Conservation (phyloP, 805 yeast species). For the Jamesozyma jinghongensis region DNA sequence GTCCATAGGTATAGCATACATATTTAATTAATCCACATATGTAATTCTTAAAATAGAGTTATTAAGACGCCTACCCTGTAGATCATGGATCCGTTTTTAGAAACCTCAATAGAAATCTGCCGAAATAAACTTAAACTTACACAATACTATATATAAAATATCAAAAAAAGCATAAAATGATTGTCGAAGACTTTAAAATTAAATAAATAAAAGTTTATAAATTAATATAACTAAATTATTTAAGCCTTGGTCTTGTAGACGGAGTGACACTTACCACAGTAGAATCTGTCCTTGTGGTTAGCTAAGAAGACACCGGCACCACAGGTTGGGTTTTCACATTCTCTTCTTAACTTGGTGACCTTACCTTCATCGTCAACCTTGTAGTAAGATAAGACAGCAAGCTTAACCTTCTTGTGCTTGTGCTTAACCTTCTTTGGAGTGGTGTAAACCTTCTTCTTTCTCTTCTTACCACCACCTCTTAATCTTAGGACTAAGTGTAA, state of each 20-base stretch:
- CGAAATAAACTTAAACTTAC: too few species aligned
- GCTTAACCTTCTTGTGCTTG: constrained; percentile 99
- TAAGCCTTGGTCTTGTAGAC: constrained; percentile 54
- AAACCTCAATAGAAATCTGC: too few species aligned
- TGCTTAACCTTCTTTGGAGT: constrained; percentile 99
- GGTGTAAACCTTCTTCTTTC: constrained; percentile 99
- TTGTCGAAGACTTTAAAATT: constrained; percentile 6
- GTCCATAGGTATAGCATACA: too few species aligned
- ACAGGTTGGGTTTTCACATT: constrained; percentile 89
- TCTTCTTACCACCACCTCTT: constrained; percentile 99
- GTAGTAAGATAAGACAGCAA: constrained; percentile 99
- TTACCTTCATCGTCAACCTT: constrained; percentile 98
- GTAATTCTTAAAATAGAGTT: too few species aligned
- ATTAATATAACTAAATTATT: constrained; percentile 5
- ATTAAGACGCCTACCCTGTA: too few species aligned
- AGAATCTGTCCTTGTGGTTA: constrained; percentile 95
- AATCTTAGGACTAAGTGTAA: constrained; percentile 93
- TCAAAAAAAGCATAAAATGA: background rate
- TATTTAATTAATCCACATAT: background rate
- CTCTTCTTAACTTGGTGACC: constrained; percentile 98
- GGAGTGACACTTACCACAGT: constrained; percentile 99
- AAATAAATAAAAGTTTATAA: background rate
- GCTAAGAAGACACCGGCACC: constrained; percentile 99
- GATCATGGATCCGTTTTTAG: too few species aligned
- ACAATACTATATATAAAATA: background rate